Base-by-base conservation (phyloP, 129 eudicot species). In the Flaveria linearis region DNA sequence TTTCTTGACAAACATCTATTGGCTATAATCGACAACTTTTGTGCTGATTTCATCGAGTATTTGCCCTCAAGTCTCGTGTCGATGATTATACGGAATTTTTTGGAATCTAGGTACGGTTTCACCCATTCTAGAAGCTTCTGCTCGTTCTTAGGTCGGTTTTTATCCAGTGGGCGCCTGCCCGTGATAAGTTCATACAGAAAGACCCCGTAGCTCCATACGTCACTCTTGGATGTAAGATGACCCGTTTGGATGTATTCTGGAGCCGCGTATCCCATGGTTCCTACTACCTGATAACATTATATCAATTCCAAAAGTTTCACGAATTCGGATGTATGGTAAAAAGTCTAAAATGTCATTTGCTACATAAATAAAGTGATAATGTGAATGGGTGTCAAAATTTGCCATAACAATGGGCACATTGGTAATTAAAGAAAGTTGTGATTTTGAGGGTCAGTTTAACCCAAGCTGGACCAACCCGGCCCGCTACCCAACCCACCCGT, bases 111-210 rank as follows among this genome's bases (percentile, higher is more conserved):
- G 84, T 92, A 82, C 1, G 92, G 97, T 30, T 87, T 92, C 56
- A 92, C 88, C 97, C 96, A 89, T 72, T 87, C 96, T 69, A 92
- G 81, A 66, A 91, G 96, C 77, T 89, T 91, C 73, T 89, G 96
- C 82, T 91, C 97, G 57, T 69, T 71, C 74, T 80, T 91, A 36
- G 96, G 96, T 16, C 89, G 89, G 55, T 86, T 82, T 49, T 82
- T 82, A 8, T 91, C 97, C 78, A 88, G 47, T 20, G 97, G 93
- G 51, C 93, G 91, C 63, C 93, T 78, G 1, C 93, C 97, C 0
- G 97, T 88, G 73, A 91, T 88, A 45, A 91, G 91, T 57, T 91
- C 97, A 25, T 88, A 91, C 0, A 91, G 84, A 61, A 91, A 88
- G 18, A 91, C 93, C 16, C 97, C 97, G 26, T 82, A 91, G 75